A percentile compares a stretch with the other conserved stretches of the same genome.
phyloP scores from a whole-genome alignment of 225 moss, liverwort and hornwort genomes.

The Physcomitrellopsis africana region DNA sequence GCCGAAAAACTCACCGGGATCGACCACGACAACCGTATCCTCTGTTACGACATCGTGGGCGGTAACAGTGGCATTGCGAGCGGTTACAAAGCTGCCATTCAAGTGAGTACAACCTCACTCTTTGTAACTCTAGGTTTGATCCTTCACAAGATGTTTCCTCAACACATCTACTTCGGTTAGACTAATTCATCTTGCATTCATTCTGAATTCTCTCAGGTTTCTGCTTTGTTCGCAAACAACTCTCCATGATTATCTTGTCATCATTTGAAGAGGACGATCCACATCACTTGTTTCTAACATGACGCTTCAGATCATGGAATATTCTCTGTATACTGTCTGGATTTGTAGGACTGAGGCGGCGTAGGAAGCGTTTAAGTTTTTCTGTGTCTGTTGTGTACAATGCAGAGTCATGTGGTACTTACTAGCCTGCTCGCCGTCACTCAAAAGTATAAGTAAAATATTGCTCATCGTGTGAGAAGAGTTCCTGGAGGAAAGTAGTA shows the following conservation, averaged over 20 bases:
- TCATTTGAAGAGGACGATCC: background rate
- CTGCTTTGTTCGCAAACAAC: background rate
- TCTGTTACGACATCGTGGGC: constrained; percentile 51
- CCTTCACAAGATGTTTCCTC: too few species aligned
- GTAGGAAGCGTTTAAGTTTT: background rate
- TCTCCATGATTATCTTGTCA: background rate
- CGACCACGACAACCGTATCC: constrained; percentile 42
- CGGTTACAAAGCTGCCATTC: constrained; percentile 51
- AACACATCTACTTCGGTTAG: too few species aligned
- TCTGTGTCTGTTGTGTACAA: too few species aligned
- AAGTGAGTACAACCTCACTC: constrained; percentile 37
- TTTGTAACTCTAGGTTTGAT: too few species aligned
- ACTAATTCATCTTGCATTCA: too few species aligned
- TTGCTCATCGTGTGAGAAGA: too few species aligned
- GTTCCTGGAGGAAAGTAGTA: too few species aligned
- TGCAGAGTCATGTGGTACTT: too few species aligned
- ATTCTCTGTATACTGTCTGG: background rate
- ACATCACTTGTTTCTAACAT: background rate
- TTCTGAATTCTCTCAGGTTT: background rate
- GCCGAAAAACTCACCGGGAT: constrained; percentile 49
- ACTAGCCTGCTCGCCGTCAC: too few species aligned
- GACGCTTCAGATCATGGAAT: background rate
- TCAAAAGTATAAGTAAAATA: too few species aligned
- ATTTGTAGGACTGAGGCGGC: background rate
- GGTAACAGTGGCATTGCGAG: constrained; percentile 53